These are phyloP conservation scores for Isabelozyma pseudorhagii DNA, from an alignment of 805 yeast species.

Conservation along the genomic window DNA sequence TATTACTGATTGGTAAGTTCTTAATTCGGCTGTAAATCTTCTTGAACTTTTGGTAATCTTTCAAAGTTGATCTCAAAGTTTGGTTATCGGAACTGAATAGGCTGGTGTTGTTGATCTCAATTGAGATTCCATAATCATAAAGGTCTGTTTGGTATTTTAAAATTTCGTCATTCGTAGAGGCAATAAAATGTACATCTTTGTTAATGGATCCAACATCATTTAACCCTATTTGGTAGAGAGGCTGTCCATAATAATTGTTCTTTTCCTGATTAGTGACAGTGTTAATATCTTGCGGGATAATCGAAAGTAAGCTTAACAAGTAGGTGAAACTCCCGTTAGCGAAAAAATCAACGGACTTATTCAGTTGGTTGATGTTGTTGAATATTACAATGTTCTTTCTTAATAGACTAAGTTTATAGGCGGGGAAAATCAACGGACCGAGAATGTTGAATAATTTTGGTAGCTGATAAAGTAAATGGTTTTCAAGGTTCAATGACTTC, in stretches of 20 bases:
- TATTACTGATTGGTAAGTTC: slow-evolving; percentile 7
- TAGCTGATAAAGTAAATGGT: slow-evolving; percentile 45
- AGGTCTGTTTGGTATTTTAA: slow-evolving; percentile 49
- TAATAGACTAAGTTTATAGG: slow-evolving; percentile 62
- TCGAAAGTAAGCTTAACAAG: slow-evolving; percentile 56
- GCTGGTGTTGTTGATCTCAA: slow-evolving; percentile 11
- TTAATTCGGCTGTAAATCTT: slow-evolving; percentile 23
- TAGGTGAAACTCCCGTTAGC: slow-evolving; percentile 48
- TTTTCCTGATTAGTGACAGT: slow-evolving; percentile 11
- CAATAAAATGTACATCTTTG: slow-evolving; percentile 40
- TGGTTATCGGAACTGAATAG: slow-evolving; percentile 6
- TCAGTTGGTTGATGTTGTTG: slow-evolving; percentile 9
- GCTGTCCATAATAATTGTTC: slow-evolving; percentile 31
- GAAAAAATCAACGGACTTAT: slow-evolving; percentile 11
- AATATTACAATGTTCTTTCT: slow-evolving; percentile 54
- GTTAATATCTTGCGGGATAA: slow-evolving; percentile 56
- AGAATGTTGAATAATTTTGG: slow-evolving; percentile 44
- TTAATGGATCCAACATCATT: slow-evolving; percentile 36
- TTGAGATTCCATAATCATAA: slow-evolving; percentile 44
- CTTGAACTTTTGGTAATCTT: slow-evolving; percentile 36
- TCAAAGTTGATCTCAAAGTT: slow-evolving; percentile 26
- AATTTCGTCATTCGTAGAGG: slow-evolving; percentile 66
- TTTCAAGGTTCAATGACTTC: slow-evolving; percentile 7
- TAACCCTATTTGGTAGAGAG: slow-evolving; percentile 63
- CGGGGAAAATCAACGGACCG: slow-evolving; percentile 64